These are phyloP conservation scores for Lichtheimia ornata DNA, from an alignment of 371 early-diverging fungal species.

Conservation along the genomic window DNA sequence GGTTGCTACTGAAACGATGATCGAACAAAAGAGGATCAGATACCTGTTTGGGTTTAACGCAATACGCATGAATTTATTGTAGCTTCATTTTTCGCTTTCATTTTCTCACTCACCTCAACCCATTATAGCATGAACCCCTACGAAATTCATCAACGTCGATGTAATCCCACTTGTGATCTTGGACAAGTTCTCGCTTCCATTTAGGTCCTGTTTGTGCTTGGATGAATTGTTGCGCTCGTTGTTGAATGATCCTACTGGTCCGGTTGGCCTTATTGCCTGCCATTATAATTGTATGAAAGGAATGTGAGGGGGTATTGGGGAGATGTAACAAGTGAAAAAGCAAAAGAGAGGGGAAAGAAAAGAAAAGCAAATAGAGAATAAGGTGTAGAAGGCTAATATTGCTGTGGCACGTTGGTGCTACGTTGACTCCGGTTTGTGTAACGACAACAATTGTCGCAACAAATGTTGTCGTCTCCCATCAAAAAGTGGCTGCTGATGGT, in stretches of 20 bases:
- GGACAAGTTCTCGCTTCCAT: conserved; percentile 81
- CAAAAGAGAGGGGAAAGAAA: conserved; percentile 1
- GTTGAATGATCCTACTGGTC: conserved; percentile 13
- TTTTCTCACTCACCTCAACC: conserved; percentile 22
- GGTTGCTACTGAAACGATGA: conserved; percentile 74
- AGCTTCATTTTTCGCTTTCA: no score
- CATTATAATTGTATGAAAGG: conserved; percentile 7
- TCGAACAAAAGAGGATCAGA: conserved; percentile 60
- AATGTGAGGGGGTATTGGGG: conserved; percentile 5
- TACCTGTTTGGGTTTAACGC: conserved; percentile 34
- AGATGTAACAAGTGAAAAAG: conserved; percentile 8
- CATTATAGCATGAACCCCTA: conserved; percentile 25
- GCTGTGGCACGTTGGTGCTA: conserved; percentile 5
- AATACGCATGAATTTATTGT: no score
- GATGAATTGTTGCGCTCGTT: conserved; percentile 13
- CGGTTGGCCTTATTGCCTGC: conserved; percentile 13
- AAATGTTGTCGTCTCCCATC: no score
- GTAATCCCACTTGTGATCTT: conserved; percentile 89
- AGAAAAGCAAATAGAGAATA: background rate
- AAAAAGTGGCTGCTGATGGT: no score
- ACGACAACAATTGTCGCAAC: no score
- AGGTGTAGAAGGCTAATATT: background rate
- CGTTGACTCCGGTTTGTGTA: conserved; percentile 2
- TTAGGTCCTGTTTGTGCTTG: conserved; percentile 41
- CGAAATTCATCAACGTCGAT: conserved; percentile 82